Percentiles rank a stretch among this genome's conserved stretches.
Evolutionary conservation across 371 early-diverging fungal genomes (phyloP).

Genomic region (Lichtheimia ramosa): DNA sequence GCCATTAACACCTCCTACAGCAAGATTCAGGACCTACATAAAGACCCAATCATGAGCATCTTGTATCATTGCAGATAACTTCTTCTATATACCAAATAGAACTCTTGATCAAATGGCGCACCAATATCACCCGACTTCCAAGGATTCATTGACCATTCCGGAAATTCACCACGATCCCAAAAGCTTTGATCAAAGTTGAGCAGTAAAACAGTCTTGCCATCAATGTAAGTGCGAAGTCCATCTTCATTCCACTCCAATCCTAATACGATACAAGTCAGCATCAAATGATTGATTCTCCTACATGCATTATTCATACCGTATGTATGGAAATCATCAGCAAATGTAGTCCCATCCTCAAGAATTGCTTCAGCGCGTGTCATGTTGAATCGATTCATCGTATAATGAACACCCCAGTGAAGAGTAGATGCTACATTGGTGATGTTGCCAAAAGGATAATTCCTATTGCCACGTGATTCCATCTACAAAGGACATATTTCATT

Average conservation of each 20-base stretch:
- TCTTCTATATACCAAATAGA: constrained; percentile 44
- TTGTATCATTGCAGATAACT: no score
- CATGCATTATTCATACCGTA: constrained; percentile 22
- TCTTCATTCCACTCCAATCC: constrained; percentile 66
- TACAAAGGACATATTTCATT: background rate
- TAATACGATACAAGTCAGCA: background rate
- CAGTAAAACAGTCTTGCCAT: constrained; percentile 51
- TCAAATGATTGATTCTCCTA: background rate
- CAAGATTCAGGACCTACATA: constrained; percentile 62
- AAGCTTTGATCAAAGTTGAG: constrained; percentile 55
- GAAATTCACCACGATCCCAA: constrained; percentile 48
- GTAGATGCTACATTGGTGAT: constrained; percentile 48
- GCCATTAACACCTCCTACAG: constrained; percentile 67
- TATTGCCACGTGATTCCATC: constrained; percentile 67
- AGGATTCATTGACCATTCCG: constrained; percentile 47
- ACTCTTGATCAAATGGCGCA: constrained; percentile 70
- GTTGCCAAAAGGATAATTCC: constrained; percentile 46
- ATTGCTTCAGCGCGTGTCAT: constrained; percentile 43
- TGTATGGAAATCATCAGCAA: constrained; percentile 47
- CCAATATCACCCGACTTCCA: constrained; percentile 53
- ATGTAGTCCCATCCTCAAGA: constrained; percentile 27
- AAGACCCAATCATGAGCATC: background rate
- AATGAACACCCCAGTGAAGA: constrained; percentile 65
- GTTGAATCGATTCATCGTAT: constrained; percentile 37
- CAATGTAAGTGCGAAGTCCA: constrained; percentile 62